Base-by-base conservation (phyloP, 23 red algal species). In the Gracilariopsis chorda region DNA sequence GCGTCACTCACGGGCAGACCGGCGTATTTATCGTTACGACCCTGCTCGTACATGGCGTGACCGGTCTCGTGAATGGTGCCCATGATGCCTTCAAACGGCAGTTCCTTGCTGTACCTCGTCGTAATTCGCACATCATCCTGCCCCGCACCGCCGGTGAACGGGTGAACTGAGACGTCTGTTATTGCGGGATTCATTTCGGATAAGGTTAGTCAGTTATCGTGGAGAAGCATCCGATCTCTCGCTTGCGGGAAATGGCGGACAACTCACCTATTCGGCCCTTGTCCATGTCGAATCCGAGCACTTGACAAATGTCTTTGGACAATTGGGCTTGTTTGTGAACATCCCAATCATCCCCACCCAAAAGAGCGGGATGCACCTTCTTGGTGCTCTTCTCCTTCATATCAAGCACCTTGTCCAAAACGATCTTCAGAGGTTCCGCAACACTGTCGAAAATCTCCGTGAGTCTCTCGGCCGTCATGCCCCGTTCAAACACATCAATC, bases 31-130 rank as follows among this genome's bases (percentile, higher is more conserved):
- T 10, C 16, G 51, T 80, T 88, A 5, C 92, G 73, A 5, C 82
- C 82, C 51, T 94, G 92, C 64, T 94, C 92, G 51, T 94, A 94
- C 42, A 87, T 77, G 23, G 92, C 92, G 70, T 94, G 92, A 16
- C 92, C 92, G 3, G 77, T 70, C 52, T 92, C 88, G 41, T 92
- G 88, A 24, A 92, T 55, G 32, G 74, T 82, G n/a, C 74, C 88
- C 74, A 82, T 82, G 43, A 92, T 51, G 36, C 88, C 90, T 46
- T 93, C 80, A 65, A 82, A 93, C 25, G 90, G 90, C 48, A 60
- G 40, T 23, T 94, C 82, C 34, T 51, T 67, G 67, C 68, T 80
- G 57, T 94, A 94, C 3, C 92, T 65, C 12, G 92, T 94, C 8
- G 92, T 94, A 41, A 94, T 94, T 7, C 92, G 83, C 57, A 88